Percentiles rank a stretch among this genome's conserved stretches.
Evolutionary conservation across 108 stramenopile genomes (phyloP).

Genomic region (Cyclotella cryptica): DNA sequence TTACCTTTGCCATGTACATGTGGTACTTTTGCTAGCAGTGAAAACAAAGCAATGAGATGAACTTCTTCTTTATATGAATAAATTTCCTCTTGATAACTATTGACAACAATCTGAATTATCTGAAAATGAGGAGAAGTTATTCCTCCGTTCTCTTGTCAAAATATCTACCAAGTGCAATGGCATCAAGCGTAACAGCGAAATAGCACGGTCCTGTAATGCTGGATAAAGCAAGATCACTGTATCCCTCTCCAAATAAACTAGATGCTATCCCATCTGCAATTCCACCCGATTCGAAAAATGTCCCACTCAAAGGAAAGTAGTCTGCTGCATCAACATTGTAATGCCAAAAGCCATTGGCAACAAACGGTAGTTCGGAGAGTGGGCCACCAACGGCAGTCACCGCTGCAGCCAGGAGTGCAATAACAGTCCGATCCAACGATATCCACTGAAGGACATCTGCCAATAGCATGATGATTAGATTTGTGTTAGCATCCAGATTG

Average conservation of each 20-base stretch:
- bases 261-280: constrained; percentile 27
- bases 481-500: constrained; percentile 34
- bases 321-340: constrained; percentile 70
- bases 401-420: constrained; percentile 65
- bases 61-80: no score
- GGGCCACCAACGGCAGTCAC: constrained; percentile 78
- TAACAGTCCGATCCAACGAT: constrained; percentile 64
- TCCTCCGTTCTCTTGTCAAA: constrained; percentile 44
- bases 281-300: constrained; percentile 13
- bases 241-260: constrained; percentile 56
- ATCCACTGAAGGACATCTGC: constrained; percentile 77
- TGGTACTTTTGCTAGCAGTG: no score
- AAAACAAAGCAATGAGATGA: no score
- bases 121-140: neutral
- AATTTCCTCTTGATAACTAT: no score
- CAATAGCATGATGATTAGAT: constrained; percentile 54
- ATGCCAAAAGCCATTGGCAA: constrained; percentile 75
- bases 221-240: constrained; percentile 65
- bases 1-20: no score
- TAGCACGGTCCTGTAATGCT: constrained; percentile 89
- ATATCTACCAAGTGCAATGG: constrained; percentile 81
- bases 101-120: no score
- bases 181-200: constrained; percentile 88
- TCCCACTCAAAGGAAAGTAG: constrained; percentile 66
- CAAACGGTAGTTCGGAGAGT: constrained; percentile 83